phyloP scores from a whole-genome alignment of 768 basidiomycete species.

The Suillus paluster region DNA sequence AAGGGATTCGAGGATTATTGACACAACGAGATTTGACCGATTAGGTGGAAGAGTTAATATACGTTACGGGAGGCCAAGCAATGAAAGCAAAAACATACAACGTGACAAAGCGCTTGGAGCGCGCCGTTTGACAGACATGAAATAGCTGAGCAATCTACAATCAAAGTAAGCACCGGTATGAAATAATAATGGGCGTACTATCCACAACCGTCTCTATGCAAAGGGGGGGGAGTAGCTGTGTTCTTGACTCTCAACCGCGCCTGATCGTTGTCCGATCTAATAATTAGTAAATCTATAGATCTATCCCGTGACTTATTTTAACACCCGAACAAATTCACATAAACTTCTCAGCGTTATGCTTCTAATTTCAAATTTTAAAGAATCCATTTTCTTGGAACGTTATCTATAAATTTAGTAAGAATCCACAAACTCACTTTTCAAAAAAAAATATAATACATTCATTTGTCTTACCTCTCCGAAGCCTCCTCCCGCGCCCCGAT shows the following conservation, averaged over 20 bases:
- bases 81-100: constrained; percentile 21
- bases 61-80: constrained; percentile 29
- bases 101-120: constrained; percentile 20
- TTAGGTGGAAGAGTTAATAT: constrained; percentile 32
- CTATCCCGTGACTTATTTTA: constrained; percentile 29
- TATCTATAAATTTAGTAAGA: constrained; percentile 17
- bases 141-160: constrained; percentile 18
- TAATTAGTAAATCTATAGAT: no score
- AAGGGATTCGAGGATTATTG: constrained; percentile 19
- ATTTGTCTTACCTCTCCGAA: no score
- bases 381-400: constrained; percentile 11
- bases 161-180: constrained; percentile 6
- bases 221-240: background rate
- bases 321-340: no score
- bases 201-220: constrained; percentile 1
- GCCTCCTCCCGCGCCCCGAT: constrained; percentile 1
- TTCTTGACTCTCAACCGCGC: background rate
- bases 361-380: constrained; percentile 35
- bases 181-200: constrained; percentile 1
- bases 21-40: constrained; percentile 28
- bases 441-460: no score
- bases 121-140: constrained; percentile 9
- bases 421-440: constrained; percentile 7
- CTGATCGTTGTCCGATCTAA: constrained; percentile 16
- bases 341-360: constrained; percentile 21